These are phyloP conservation scores for Myxozyma kluyveri DNA, from an alignment of 805 yeast species.

Conservation along the genomic window DNA sequence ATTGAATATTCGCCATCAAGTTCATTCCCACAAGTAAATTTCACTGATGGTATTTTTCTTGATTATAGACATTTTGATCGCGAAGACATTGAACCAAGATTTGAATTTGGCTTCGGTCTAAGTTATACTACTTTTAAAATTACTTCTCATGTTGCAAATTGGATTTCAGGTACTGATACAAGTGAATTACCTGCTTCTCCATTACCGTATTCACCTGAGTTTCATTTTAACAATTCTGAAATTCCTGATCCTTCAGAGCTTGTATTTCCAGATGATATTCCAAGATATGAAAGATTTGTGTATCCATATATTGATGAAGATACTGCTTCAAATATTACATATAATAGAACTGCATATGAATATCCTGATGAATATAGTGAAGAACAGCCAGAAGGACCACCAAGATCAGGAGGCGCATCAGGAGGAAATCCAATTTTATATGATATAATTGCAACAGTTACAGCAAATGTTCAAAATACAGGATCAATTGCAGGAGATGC, in stretches of 20 bases:
- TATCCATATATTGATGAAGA: slow-evolving; percentile 31
- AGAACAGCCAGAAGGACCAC: slow-evolving; percentile 34
- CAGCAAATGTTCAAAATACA: slow-evolving; percentile 48
- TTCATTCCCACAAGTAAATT: slow-evolving; percentile 41
- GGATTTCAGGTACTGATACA: slow-evolving; percentile 47
- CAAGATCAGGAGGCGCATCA: slow-evolving; percentile 47
- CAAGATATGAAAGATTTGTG: slow-evolving; percentile 33
- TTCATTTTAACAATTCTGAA: slow-evolving; percentile 1
- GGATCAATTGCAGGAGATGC: slow-evolving; percentile 49
- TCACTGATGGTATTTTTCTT: slow-evolving; percentile 46
- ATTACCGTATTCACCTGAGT: slow-evolving; percentile 1
- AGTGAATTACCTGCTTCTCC: slow-evolving; percentile 31
- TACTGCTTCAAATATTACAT: slow-evolving; percentile 6
- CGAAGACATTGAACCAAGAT: slow-evolving; percentile 54
- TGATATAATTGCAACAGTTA: slow-evolving; percentile 50
- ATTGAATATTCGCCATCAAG: slow-evolving; percentile 34
- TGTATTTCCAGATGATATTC: slow-evolving; percentile 39
- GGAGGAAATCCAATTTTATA: slow-evolving; percentile 64
- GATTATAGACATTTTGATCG: slow-evolving; percentile 61
- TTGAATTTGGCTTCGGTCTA: slow-evolving; percentile 61
- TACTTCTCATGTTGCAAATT: slow-evolving; percentile 41
- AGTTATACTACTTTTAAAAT: slow-evolving; percentile 49
- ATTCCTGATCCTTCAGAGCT: slow-evolving; percentile 36
- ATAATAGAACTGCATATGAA: slow-evolving; percentile 33
- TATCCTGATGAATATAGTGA: slow-evolving; percentile 43